Evolutionary conservation across 257 asterid genomes (phyloP).

Genomic region (Thymus quinquecostatus): DNA sequence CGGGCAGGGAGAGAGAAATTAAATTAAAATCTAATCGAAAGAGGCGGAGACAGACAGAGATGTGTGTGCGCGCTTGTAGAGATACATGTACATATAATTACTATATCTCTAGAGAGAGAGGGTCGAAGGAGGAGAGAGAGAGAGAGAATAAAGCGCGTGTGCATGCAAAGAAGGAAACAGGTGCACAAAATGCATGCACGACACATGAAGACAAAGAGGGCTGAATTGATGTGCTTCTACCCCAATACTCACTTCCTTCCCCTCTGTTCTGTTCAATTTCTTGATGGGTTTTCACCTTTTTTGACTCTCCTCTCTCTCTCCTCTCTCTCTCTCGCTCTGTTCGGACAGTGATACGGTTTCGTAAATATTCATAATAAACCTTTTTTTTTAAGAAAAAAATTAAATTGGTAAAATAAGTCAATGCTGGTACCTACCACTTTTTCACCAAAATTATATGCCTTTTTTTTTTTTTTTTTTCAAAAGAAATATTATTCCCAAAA

Average conservation of each 20-base stretch:
- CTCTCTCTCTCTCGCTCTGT: not conserved
- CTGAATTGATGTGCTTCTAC: constrained; percentile 16
- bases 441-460: not conserved
- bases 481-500: too few species aligned
- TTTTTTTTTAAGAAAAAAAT: too few species aligned
- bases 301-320: too few species aligned
- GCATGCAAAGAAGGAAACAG: constrained; percentile 62
- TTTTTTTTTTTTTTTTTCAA: too few species aligned
- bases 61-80: constrained; percentile 22
- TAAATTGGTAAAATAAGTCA: not conserved
- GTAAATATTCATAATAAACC: not conserved
- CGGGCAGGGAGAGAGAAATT: constrained; percentile 6
- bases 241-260: constrained; percentile 1
- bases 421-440: constrained; percentile 10
- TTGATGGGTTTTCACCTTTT: constrained; percentile 6
- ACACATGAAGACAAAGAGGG: constrained; percentile 51
- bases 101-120: constrained; percentile 19
- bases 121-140: not conserved
- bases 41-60: constrained; percentile 20
- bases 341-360: constrained; percentile 26
- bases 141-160: constrained; percentile 54
- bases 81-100: constrained; percentile 32
- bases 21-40: constrained; percentile 26
- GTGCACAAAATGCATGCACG: constrained; percentile 95
- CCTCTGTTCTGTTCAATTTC: not conserved